phyloP scores from a whole-genome alignment of 768 basidiomycete species.

The Phylloporus arenicola region DNA sequence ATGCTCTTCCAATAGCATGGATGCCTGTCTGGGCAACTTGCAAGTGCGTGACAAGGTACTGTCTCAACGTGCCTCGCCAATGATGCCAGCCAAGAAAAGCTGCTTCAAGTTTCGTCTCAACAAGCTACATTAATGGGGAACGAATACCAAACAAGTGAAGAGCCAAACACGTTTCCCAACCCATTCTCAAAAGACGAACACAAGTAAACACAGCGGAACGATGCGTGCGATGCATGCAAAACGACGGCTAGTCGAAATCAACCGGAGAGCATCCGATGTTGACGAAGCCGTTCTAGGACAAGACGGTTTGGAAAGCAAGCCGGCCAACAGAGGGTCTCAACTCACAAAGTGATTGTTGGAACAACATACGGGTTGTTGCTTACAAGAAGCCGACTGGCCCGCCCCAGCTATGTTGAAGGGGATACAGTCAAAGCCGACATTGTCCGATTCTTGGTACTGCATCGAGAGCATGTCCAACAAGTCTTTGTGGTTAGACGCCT shows the following conservation, averaged over 20 bases:
- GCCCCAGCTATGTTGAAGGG: constrained; percentile 18
- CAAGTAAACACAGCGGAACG: neutral
- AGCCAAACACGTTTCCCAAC: neutral
- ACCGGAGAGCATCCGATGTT: constrained; percentile 25
- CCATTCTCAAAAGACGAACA: constrained; percentile 6
- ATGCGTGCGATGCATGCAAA: neutral
- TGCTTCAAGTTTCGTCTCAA: neutral
- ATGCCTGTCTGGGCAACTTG: too few species aligned
- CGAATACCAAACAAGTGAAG: neutral
- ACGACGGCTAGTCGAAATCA: constrained; percentile 16
- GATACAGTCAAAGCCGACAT: constrained; percentile 20
- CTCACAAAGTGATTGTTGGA: constrained; percentile 16
- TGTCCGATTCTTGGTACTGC: constrained; percentile 15
- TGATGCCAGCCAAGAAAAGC: neutral
- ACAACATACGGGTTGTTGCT: constrained; percentile 27
- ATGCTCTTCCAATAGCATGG: too few species aligned
- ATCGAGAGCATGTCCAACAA: constrained; percentile 6
- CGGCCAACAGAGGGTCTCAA: neutral
- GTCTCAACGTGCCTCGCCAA: too few species aligned
- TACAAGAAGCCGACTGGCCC: constrained; percentile 16
- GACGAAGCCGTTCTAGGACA: constrained; percentile 11
- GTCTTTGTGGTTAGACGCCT: constrained; percentile 9
- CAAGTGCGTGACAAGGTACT: too few species aligned
- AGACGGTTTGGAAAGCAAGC: neutral
- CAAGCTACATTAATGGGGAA: neutral